Evolutionary conservation across 2,329 filamentous ascomycete genomes (phyloP).

Genomic region (Pezicula rhizophila): DNA sequence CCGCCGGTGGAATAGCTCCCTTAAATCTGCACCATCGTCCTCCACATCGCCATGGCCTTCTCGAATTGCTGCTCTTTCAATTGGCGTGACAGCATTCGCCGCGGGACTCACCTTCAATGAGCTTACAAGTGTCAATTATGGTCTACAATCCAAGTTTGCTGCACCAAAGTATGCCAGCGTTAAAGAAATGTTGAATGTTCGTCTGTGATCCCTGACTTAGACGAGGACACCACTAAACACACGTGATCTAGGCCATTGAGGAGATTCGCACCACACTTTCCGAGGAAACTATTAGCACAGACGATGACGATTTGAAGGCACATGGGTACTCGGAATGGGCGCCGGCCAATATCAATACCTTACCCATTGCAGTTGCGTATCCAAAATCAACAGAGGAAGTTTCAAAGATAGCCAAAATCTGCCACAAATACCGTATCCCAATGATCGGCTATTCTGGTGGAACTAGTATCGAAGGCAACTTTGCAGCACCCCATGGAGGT

Average conservation of each 20-base stretch:
- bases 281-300: constrained; percentile 54
- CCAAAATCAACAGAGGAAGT: constrained; percentile 56
- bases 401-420: constrained; percentile 58
- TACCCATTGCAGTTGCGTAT: constrained; percentile 58
- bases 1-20: too few relatives aligned
- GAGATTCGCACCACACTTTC: constrained; percentile 9
- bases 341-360: constrained; percentile 48
- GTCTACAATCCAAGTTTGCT: constrained; percentile 51
- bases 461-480: constrained; percentile 81
- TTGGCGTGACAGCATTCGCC: constrained; percentile 43
- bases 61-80: too few relatives aligned
- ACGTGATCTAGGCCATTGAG: constrained; percentile 8
- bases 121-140: constrained; percentile 71
- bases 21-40: too few relatives aligned
- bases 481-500: constrained; percentile 77
- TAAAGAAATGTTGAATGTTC: constrained; percentile 8
- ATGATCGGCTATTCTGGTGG: constrained; percentile 73
- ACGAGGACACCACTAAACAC: constrained; percentile 1
- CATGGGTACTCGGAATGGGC: constrained; percentile 64
- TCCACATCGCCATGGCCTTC: too few relatives aligned
- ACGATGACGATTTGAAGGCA: constrained; percentile 51
- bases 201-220: neutral
- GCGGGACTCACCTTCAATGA: constrained; percentile 83
- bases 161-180: constrained; percentile 20
- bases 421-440: constrained; percentile 70